phyloP scores from a whole-genome alignment of 2,329 filamentous ascomycete genomes.

The Plectosphaerella plurivora region DNA sequence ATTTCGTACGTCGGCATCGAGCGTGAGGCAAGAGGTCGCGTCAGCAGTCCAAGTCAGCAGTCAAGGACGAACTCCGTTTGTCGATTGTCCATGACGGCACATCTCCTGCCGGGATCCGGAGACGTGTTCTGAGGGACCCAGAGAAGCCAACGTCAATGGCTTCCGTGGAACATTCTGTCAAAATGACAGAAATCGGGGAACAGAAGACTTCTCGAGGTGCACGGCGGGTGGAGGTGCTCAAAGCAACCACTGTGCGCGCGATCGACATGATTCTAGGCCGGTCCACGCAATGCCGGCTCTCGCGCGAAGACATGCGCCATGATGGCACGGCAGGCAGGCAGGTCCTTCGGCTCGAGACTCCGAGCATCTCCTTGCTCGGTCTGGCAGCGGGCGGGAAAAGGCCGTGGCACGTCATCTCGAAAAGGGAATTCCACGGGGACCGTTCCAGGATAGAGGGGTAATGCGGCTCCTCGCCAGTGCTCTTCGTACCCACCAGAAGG shows the following conservation, averaged over 20 bases:
- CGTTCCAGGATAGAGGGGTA: constrained; percentile 1
- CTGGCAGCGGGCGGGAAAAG: background rate
- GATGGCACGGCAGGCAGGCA: background rate
- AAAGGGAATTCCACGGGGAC: constrained; percentile 1
- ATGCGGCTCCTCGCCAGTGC: background rate
- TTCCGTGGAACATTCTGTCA: background rate
- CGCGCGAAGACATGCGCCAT: background rate
- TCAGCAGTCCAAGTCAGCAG: too few species aligned
- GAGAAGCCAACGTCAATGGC: background rate
- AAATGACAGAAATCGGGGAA: background rate
- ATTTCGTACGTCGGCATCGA: too few species aligned
- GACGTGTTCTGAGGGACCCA: background rate
- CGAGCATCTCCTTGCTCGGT: background rate
- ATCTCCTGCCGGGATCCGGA: background rate
- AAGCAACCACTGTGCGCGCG: too few species aligned
- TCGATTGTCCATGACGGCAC: background rate
- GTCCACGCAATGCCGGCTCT: constrained; percentile 2
- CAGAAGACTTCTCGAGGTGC: background rate
- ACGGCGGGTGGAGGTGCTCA: background rate
- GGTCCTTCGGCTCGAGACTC: constrained; percentile 1
- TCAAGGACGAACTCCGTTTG: too few species aligned
- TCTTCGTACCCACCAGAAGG: background rate
- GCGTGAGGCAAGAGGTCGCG: background rate
- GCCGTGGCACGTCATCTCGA: background rate
- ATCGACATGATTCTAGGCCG: constrained; percentile 1